phyloP scores from a whole-genome alignment of 2,329 filamentous ascomycete genomes.

The Colletotrichum sidae region DNA sequence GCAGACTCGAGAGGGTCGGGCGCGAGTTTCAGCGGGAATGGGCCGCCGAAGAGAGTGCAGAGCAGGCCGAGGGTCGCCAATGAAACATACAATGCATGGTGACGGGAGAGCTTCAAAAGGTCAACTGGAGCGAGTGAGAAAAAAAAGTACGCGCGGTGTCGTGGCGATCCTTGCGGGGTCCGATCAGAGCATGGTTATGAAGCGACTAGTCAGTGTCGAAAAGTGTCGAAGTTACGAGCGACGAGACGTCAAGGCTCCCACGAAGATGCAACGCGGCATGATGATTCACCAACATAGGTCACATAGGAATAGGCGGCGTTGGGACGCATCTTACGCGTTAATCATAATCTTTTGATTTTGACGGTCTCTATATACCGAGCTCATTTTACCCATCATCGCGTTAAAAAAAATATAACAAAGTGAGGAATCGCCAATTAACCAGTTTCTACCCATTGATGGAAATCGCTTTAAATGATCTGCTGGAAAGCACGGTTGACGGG shows the following conservation, averaged over 20 bases:
- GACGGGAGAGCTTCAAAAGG: background rate
- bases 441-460: conserved; percentile 32
- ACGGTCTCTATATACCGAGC: conserved; percentile 38
- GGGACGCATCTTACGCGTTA: conserved; percentile 28
- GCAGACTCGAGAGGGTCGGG: conserved; percentile 65
- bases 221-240: conserved; percentile 18
- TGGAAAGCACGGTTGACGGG: conserved; percentile 98
- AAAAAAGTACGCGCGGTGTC: too few species aligned
- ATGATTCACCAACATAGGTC: background rate
- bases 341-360: conserved; percentile 39
- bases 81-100: background rate
- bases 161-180: too few species aligned
- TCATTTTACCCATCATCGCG: conserved; percentile 37
- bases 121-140: too few species aligned
- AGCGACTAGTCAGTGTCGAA: too few species aligned
- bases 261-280: conserved; percentile 12
- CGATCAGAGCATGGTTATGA: too few species aligned
- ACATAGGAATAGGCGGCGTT: conserved; percentile 6
- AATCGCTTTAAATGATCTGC: conserved; percentile 82
- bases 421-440: conserved; percentile 34
- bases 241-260: conserved; percentile 5
- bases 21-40: conserved; percentile 67
- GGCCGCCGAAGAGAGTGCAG: conserved; percentile 48
- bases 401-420: conserved; percentile 28
- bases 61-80: conserved; percentile 18